Conservation (phyloP, 768 basidiomycete species). For the Strobilomyces dryophilus region DNA sequence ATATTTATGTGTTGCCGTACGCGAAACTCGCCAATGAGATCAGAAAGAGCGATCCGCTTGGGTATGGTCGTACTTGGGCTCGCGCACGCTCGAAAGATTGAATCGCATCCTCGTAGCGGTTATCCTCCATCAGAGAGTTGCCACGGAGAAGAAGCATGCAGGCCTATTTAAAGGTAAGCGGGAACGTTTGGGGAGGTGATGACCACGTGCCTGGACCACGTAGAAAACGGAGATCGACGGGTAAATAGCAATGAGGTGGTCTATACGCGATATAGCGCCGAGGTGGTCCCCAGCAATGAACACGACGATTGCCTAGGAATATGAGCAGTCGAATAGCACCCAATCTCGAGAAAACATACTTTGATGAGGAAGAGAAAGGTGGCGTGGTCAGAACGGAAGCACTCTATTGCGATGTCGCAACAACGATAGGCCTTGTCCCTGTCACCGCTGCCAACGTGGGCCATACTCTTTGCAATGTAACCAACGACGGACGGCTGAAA, state of each 20-base stretch:
- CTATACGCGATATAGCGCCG: constrained; percentile 5
- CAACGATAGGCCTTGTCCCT: background rate
- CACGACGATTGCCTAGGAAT: constrained; percentile 1
- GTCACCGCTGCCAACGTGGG: background rate
- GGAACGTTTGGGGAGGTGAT: too few species aligned
- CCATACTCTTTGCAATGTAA: too few species aligned
- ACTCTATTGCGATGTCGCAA: too few species aligned
- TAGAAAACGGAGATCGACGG: background rate
- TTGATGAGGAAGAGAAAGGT: background rate
- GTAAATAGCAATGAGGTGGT: background rate
- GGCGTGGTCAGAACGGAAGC: too few species aligned
- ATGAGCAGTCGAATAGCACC: background rate
- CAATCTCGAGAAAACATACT: background rate
- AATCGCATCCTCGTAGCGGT: background rate
- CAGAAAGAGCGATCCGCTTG: background rate
- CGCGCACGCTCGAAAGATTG: background rate
- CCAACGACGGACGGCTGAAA: background rate
- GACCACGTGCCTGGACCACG: background rate
- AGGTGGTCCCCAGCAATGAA: constrained; percentile 3
- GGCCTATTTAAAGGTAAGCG: background rate
- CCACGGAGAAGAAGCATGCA: background rate
- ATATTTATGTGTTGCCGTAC: background rate
- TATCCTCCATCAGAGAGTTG: background rate
- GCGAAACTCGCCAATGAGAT: constrained; percentile 5
- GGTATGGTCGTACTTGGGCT: background rate